Conservation (phyloP, 2,329 filamentous ascomycete genomes). For the Xylaria arbuscula region DNA sequence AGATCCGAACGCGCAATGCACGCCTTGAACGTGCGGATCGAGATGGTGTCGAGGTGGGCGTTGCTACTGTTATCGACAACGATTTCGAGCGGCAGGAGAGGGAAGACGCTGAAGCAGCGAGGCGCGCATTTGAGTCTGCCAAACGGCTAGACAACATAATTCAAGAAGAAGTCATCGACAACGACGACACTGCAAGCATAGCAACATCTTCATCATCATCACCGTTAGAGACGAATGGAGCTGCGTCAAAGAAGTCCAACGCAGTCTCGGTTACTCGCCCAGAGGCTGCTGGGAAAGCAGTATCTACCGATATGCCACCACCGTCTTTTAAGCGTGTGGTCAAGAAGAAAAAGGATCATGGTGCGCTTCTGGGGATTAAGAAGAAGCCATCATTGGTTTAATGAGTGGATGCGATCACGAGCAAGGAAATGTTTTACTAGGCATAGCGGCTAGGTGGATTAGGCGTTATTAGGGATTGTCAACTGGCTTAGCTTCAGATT, state of each 20-base stretch:
- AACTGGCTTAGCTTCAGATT: neutral
- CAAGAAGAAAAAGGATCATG: conserved; percentile 89
- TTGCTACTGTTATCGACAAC: conserved; percentile 65
- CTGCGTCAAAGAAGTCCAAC: neutral
- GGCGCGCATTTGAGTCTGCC: conserved; percentile 77
- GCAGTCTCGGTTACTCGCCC: conserved; percentile 45
- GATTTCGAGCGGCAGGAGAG: conserved; percentile 74
- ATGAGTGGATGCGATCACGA: neutral
- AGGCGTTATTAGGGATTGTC: conserved; percentile 13
- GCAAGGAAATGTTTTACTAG: conserved; percentile 9
- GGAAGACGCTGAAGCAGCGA: conserved; percentile 86
- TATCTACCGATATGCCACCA: conserved; percentile 58
- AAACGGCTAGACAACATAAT: conserved; percentile 64
- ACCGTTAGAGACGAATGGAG: conserved; percentile 22
- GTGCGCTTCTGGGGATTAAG: conserved; percentile 84
- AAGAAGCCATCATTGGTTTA: conserved; percentile 75
- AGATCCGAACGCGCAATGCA: conserved; percentile 92
- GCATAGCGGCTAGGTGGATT: conserved; percentile 27
- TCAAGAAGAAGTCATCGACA: conserved; percentile 58
- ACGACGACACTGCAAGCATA: conserved; percentile 31
- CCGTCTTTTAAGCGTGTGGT: conserved; percentile 79
- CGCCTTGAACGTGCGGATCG: conserved; percentile 80
- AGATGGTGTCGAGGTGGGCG: conserved; percentile 70
- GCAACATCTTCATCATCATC: conserved; percentile 12
- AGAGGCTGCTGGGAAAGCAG: conserved; percentile 10